Base-by-base conservation (phyloP, 2,329 filamentous ascomycete genomes). In the Xylaria sp. region DNA sequence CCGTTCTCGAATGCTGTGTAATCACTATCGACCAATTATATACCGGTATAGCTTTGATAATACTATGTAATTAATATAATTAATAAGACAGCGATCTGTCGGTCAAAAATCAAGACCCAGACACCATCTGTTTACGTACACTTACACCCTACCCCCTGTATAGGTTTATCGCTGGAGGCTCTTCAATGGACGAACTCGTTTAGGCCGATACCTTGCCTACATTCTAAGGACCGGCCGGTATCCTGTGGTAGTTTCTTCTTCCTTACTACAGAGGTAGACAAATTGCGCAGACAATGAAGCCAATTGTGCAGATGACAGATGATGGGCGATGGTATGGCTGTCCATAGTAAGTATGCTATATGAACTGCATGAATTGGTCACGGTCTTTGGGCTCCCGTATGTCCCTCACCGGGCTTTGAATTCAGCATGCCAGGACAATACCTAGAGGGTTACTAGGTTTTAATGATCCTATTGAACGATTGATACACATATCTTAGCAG, bases 281-380 rank as follows among this genome's bases (percentile, higher is more conserved):
- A n/a, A 15, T 15, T 46, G 41, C 41, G 20, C 8, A 20, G 6
- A 7, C n/a, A 20, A 8, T 48, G 44, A 20, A 37, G 28, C 7
- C 28, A 55, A 18, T 12, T 25, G 3, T 20, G 52, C 34, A 57
- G 37, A 23, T 23, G 34, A 41, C 34, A 41, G n/a, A 23, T 37
- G 48, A 59, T 28, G 18, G 63, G 9, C 13, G 46, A 52, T 44
- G 23, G 46, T 37, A 58, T 34, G 34, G 44, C 55, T 10, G 34
- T 34, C 39, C n/a, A 23, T n/a, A 46, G 34, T 37, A 37, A 37
- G 34, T 46, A 28, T 48, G 56, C 60, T 50, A 31, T 68, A 65
- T 55, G 66, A 68, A 68, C 39, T 41, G 52, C 3, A 62, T 28
- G 34, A 34, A 18, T 44, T 69, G 58, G 66, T 63, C 66, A 69